Percentiles rank a stretch among this genome's conserved stretches.
phyloP scores from a whole-genome alignment of 805 yeast species.

The Isabelozyma gotoi region DNA sequence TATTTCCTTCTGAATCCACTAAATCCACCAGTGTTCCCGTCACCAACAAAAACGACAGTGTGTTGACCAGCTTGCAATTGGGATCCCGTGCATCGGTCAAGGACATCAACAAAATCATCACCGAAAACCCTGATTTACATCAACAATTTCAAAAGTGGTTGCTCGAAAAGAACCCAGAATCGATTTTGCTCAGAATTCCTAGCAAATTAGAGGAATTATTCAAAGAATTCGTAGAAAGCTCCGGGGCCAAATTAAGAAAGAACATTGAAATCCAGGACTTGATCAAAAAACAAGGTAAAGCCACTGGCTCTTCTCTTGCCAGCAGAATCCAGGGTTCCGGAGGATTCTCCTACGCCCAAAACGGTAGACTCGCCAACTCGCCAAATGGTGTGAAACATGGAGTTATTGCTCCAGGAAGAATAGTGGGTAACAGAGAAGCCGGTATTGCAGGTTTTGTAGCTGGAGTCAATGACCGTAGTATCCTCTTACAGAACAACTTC shows the following conservation, averaged over 20 bases:
- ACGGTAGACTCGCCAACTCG: slow-evolving; percentile 65
- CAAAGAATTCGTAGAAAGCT: slow-evolving; percentile 29
- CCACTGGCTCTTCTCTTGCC: slow-evolving; percentile 6
- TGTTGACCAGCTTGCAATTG: slow-evolving; percentile 33
- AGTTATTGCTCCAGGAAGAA: slow-evolving; percentile 68
- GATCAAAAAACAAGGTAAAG: slow-evolving; percentile 14
- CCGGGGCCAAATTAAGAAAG: slow-evolving; percentile 19
- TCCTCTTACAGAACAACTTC: slow-evolving; percentile 38
- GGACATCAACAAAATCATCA: slow-evolving; percentile 33
- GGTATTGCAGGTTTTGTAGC: slow-evolving; percentile 53
- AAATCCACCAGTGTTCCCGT: slow-evolving; percentile 14
- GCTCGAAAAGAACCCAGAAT: slow-evolving; percentile 46
- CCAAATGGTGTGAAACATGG: slow-evolving; percentile 67
- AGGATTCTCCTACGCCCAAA: slow-evolving; percentile 68
- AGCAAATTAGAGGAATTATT: slow-evolving; percentile 27
- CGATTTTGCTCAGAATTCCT: slow-evolving; percentile 21
- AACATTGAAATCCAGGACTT: slow-evolving; percentile 21
- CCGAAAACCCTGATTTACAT: slow-evolving; percentile 47
- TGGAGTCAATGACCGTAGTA: slow-evolving; percentile 33
- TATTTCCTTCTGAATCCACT: slow-evolving; percentile 36
- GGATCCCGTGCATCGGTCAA: slow-evolving; percentile 21
- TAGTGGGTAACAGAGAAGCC: slow-evolving; percentile 46
- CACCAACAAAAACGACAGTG: slow-evolving; percentile 19
- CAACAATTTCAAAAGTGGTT: slow-evolving; percentile 56
- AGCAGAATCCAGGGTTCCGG: slow-evolving; percentile 61